Base-by-base conservation (phyloP, 495 filamentous ascomycete genomes). In the Penicillium salamii region DNA sequence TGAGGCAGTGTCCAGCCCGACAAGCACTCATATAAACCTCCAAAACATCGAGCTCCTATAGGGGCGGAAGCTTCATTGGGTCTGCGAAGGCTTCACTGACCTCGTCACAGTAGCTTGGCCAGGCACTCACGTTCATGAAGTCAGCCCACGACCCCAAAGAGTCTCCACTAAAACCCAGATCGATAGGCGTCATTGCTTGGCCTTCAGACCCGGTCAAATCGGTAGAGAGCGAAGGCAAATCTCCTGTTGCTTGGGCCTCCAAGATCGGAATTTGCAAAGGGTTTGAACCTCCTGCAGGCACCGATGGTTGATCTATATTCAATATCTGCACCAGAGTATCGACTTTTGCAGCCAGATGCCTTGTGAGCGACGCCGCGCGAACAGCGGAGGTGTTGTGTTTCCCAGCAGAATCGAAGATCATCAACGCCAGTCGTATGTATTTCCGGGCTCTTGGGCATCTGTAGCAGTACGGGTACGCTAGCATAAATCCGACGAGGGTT, bases 381-480 rank as follows among this genome's bases (percentile, higher is more conserved):
- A 37, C 14, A 6, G 49, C 41, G 34, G n/a, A 23, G 5, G 15
- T 12, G 18, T 46, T 52, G 23, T 43, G 31, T 5, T 8, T 28
- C 5, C 50, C 42, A 0, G 54, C 53, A 2, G 43, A 47, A 12
- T 56, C 50, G 12, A 61, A 61, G 13, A 54, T 49, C 19, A 54
- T 49, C 15, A 57, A 38, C 1, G 58, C 54, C 14, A 61, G 20
- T 19, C 49, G 32, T 17, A 57, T 17, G 20, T 54, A 47, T 18
- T 42, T n/a, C 19, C 51, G 32, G 1, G 58, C 78, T 1, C n/a
- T 37, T 6, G 50, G 21, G 23, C 34, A 54, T 2, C 53, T 46
- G 32, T 26, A 79, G 77, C 13, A 86, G 42, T 44, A 76, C 89
- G 68, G 88, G 83, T 53, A 71, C 50, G 49, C 75, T 57, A 39